Percentiles rank a stretch among this genome's conserved stretches.
These are phyloP conservation scores for Taphrina wiesneri DNA, from an alignment of 1,139 yeast species.

Conservation along the genomic window DNA sequence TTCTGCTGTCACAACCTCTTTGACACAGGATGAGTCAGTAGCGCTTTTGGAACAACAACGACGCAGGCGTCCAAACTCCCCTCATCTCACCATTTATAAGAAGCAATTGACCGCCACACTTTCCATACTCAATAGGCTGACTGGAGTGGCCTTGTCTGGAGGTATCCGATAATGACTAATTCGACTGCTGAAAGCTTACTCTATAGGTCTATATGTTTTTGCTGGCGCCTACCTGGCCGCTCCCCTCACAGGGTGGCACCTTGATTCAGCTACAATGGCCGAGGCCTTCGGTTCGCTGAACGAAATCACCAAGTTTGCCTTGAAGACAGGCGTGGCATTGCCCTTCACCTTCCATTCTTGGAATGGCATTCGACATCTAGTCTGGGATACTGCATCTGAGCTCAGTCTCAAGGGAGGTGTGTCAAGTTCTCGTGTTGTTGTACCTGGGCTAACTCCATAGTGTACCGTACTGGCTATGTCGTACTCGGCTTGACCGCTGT, in stretches of 20 bases:
- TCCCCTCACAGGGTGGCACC: slow-evolving; percentile 58
- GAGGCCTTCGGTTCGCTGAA: slow-evolving; percentile 57
- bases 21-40: slow-evolving; percentile 65
- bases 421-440: no score
- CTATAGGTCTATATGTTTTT: slow-evolving; percentile 59
- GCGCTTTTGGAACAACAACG: slow-evolving; percentile 78
- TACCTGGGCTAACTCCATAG: slow-evolving; percentile 74
- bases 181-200: slow-evolving; percentile 41
- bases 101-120: slow-evolving; percentile 83
- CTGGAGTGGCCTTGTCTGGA: slow-evolving; percentile 80
- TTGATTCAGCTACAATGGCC: slow-evolving; percentile 65
- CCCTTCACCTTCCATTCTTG: slow-evolving; percentile 84
- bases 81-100: slow-evolving; percentile 84
- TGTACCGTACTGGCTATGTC: slow-evolving; percentile 85
- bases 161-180: slow-evolving; percentile 43
- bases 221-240: slow-evolving; percentile 74
- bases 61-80: slow-evolving; percentile 83
- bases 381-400: slow-evolving; percentile 43
- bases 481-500: slow-evolving; percentile 70
- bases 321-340: slow-evolving; percentile 70
- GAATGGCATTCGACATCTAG: slow-evolving; percentile 87
- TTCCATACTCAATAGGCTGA: slow-evolving; percentile 81
- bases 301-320: slow-evolving; percentile 57
- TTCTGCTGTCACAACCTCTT: slow-evolving; percentile 51
- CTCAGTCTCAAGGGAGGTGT: slow-evolving; percentile 29